A percentile compares a stretch with the other conserved stretches of the same genome.
Conservation (phyloP, 371 early-diverging fungal species). For the Mucor circinelloides region DNA sequence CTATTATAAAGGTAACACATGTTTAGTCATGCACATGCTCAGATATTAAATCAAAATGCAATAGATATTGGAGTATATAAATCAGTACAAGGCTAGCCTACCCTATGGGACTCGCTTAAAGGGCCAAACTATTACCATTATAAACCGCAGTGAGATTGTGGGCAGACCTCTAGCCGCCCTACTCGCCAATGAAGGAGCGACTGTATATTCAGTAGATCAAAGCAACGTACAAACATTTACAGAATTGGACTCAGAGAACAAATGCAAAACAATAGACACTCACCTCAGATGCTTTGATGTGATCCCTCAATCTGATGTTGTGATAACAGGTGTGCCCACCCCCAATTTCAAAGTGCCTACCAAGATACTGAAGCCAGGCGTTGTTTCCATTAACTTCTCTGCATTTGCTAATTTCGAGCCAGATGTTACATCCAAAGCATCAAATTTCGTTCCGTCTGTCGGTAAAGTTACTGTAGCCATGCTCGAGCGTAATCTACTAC, state of each 20-base stretch:
- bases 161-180: slow-evolving; percentile 95
- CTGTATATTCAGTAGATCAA: slow-evolving; percentile 92
- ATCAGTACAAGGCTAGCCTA: slow-evolving; percentile 84
- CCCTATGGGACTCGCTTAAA: slow-evolving; percentile 90
- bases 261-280: slow-evolving; percentile 35
- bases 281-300: slow-evolving; percentile 79
- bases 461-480: slow-evolving; percentile 97
- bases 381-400: slow-evolving; percentile 93
- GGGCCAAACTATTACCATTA: slow-evolving; percentile 85
- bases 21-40: not conserved
- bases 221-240: slow-evolving; percentile 84
- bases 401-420: slow-evolving; percentile 89
- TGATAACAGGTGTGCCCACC: slow-evolving; percentile 94
- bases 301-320: slow-evolving; percentile 84
- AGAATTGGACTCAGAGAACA: slow-evolving; percentile 55
- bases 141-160: slow-evolving; percentile 95
- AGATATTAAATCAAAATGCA: not conserved
- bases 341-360: slow-evolving; percentile 85
- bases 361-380: slow-evolving; percentile 83
- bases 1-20: slow-evolving; percentile 80
- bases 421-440: slow-evolving; percentile 81
- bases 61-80: slow-evolving; percentile 86
- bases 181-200: slow-evolving; percentile 96
- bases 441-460: slow-evolving; percentile 90
- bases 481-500: slow-evolving; percentile 90